Percentiles rank a stretch among this genome's conserved stretches.
These are phyloP conservation scores for Obba rivulosa DNA, from an alignment of 768 basidiomycete genomes.

Conservation along the genomic window DNA sequence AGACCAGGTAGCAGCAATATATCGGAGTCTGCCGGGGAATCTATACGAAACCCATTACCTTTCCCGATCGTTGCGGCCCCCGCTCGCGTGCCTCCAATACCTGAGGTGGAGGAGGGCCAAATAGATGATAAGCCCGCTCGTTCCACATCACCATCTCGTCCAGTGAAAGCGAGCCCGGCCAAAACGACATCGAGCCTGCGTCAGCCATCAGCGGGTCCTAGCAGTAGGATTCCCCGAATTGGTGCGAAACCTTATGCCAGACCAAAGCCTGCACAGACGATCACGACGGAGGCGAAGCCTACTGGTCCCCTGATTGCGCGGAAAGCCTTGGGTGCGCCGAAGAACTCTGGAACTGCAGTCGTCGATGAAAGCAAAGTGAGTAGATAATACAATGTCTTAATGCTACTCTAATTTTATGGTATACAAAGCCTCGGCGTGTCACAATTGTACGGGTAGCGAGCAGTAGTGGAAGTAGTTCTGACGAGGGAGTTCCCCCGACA, in stretches of 20 bases:
- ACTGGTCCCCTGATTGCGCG: neutral
- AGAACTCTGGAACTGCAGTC: neutral
- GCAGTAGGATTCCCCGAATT: constrained; percentile 30
- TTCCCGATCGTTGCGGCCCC: constrained; percentile 5
- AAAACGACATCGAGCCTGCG: constrained; percentile 17
- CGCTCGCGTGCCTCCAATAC: constrained; percentile 12
- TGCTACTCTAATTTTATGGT: too few species aligned
- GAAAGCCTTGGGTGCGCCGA: neutral
- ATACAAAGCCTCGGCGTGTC: constrained; percentile 14
- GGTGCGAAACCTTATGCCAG: constrained; percentile 28
- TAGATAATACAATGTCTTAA: too few species aligned
- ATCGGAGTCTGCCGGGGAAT: constrained; percentile 1
- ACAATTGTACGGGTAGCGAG: constrained; percentile 1
- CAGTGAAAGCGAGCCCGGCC: constrained; percentile 4
- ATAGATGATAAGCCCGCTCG: constrained; percentile 6
- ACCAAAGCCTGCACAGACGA: constrained; percentile 10
- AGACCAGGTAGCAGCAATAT: neutral
- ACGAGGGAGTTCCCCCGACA: constrained; percentile 4
- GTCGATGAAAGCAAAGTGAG: too few species aligned
- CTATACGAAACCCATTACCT: constrained; percentile 1
- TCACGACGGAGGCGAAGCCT: neutral
- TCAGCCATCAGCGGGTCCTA: constrained; percentile 22
- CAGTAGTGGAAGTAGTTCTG: constrained; percentile 12
- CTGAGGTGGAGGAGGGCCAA: constrained; percentile 15
- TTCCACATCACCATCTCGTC: neutral